These are phyloP conservation scores for Secale cereale DNA, from an alignment of 176 grass and related monocot genomes.

Conservation along the genomic window DNA sequence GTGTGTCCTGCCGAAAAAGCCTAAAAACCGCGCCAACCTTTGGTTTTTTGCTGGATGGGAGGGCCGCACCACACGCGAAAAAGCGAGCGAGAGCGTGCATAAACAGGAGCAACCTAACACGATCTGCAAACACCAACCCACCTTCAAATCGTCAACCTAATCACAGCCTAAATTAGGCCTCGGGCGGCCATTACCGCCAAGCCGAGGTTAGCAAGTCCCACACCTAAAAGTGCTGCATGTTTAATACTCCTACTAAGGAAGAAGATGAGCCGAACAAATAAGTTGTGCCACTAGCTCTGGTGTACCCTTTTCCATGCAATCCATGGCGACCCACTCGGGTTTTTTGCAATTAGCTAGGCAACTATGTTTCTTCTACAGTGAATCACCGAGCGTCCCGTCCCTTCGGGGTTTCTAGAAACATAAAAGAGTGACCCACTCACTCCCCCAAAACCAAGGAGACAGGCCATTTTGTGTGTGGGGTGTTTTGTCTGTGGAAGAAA, in stretches of 20 bases:
- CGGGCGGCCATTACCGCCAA: slow-evolving; percentile 34
- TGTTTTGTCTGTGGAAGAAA: neutral
- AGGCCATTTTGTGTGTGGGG: slow-evolving; percentile 15
- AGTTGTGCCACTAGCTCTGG: neutral
- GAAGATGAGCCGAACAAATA: neutral
- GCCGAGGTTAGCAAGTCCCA: slow-evolving; percentile 26
- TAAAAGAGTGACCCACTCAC: neutral
- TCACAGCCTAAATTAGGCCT: slow-evolving; percentile 44
- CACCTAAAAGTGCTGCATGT: slow-evolving; percentile 20
- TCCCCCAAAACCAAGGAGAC: slow-evolving; percentile 20
- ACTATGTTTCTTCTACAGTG: neutral
- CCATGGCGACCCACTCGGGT: neutral
- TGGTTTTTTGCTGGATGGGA: neutral
- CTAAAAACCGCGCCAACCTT: slow-evolving; percentile 27
- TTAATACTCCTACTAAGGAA: neutral
- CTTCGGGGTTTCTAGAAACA: neutral
- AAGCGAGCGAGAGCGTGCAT: neutral
- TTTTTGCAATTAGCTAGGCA: neutral
- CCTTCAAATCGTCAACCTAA: slow-evolving; percentile 38
- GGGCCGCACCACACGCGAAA: slow-evolving; percentile 2
- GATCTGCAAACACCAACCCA: slow-evolving; percentile 47
- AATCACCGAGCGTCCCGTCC: too few species aligned
- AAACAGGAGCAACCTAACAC: slow-evolving; percentile 38
- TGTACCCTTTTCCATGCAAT: slow-evolving; percentile 7
- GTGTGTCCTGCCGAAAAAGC: slow-evolving; percentile 36